Evolutionary conservation across 2,329 filamentous ascomycete species (phyloP).

Genomic region (Chaetomiaceae sp.): DNA sequence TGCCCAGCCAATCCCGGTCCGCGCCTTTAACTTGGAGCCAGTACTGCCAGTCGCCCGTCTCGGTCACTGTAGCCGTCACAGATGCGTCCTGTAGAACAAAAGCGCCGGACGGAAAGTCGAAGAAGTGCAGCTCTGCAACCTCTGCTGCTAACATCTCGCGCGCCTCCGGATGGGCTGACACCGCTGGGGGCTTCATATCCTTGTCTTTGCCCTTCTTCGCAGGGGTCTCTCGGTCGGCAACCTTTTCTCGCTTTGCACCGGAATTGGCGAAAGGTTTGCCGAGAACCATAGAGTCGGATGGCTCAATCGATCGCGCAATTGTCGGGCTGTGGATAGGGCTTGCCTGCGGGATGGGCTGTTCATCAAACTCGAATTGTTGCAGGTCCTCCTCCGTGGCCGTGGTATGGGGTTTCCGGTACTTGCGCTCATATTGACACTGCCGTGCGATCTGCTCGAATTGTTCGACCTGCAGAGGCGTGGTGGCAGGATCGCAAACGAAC

Average conservation of each 20-base stretch:
- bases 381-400: constrained; percentile 79
- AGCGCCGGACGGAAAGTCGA: constrained; percentile 80
- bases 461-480: constrained; percentile 65
- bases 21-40: constrained; percentile 82
- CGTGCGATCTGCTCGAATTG: constrained; percentile 78
- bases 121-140: constrained; percentile 82
- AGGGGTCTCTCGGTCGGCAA: constrained; percentile 11
- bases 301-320: constrained; percentile 52
- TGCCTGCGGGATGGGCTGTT: constrained; percentile 59
- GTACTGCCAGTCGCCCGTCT: constrained; percentile 89
- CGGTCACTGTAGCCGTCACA: constrained; percentile 75
- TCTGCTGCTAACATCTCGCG: constrained; percentile 71
- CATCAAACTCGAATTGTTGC: constrained; percentile 72
- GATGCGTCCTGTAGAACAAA: constrained; percentile 76
- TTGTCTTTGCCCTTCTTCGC: constrained; percentile 30
- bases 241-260: constrained; percentile 41
- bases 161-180: constrained; percentile 63
- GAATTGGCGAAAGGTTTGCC: constrained; percentile 46
- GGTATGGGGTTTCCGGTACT: constrained; percentile 75
- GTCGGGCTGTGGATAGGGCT: constrained; percentile 59
- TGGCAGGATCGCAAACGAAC: constrained; percentile 83
- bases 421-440: constrained; percentile 97
- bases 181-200: constrained; percentile 44
- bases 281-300: constrained; percentile 52
- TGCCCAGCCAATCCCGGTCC: constrained; percentile 79